Evolutionary conservation across 1,284 basidiomycete genomes (phyloP).

Genomic region (Veloboletus limbatus): DNA sequence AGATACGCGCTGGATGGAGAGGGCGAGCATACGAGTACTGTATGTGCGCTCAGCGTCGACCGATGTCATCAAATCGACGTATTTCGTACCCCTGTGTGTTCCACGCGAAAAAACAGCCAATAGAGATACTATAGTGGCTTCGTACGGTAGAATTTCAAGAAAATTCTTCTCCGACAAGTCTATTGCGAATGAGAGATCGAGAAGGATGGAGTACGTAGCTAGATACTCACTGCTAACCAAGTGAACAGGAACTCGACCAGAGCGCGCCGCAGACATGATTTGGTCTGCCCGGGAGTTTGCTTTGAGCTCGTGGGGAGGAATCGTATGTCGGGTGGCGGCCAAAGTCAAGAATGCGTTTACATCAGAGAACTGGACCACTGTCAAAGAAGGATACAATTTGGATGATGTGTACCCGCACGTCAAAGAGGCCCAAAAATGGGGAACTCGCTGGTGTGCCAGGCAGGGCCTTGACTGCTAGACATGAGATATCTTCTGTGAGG

Average conservation of each 20-base stretch:
- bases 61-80: not conserved
- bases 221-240: conserved; percentile 68
- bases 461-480: conserved; percentile 57
- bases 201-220: not conserved
- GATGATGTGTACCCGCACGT: conserved; percentile 46
- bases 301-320: conserved; percentile 54
- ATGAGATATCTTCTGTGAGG: conserved; percentile 57
- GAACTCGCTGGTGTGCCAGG: conserved; percentile 26
- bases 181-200: conserved; percentile 26
- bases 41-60: conserved; percentile 6
- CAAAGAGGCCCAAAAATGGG: conserved; percentile 64
- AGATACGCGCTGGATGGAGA: conserved; percentile 42
- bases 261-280: conserved; percentile 68
- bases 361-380: conserved; percentile 61
- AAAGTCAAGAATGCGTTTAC: conserved; percentile 79
- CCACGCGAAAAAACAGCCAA: conserved; percentile 66
- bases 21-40: conserved; percentile 51
- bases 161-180: conserved; percentile 82
- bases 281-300: conserved; percentile 58
- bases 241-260: conserved; percentile 66
- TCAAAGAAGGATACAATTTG: conserved; percentile 11
- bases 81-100: conserved; percentile 57
- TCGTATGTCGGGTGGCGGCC: conserved; percentile 71
- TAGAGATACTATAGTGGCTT: conserved; percentile 60
- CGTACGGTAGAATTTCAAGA: conserved; percentile 57